Evolutionary conservation across 768 basidiomycete species (phyloP).

Genomic region (Podaxis sp.): DNA sequence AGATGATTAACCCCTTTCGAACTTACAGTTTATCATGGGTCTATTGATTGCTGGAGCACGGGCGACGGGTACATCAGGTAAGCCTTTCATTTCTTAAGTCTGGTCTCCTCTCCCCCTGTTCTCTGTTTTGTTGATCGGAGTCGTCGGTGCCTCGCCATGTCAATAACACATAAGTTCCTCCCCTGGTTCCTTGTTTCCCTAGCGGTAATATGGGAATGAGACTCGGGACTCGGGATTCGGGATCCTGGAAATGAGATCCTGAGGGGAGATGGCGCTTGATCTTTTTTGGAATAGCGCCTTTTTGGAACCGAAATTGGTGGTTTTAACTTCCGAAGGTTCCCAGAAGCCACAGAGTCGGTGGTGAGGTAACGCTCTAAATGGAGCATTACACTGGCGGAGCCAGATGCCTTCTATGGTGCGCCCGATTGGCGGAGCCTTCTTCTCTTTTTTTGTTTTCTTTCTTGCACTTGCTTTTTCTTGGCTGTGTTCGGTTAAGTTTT

Average conservation of each 20-base stretch:
- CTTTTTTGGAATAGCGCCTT: background rate
- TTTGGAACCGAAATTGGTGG: background rate
- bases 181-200: background rate
- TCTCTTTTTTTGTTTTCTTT: background rate
- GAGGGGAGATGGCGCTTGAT: background rate
- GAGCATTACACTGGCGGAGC: background rate
- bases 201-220: background rate
- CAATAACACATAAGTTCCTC: background rate
- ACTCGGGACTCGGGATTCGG: background rate
- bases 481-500: background rate
- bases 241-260: background rate
- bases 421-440: background rate
- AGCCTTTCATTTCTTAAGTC: constrained; percentile 15
- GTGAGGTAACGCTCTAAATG: background rate
- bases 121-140: background rate
- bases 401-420: background rate
- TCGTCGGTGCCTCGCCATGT: background rate
- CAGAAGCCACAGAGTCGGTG: background rate
- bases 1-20: constrained; percentile 15
- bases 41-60: constrained; percentile 76
- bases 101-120: background rate
- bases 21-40: constrained; percentile 72
- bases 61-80: constrained; percentile 72
- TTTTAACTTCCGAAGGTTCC: background rate
- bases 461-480: background rate